A percentile compares a stretch with the other conserved stretches of the same genome.
These are phyloP conservation scores for Phylloporus sp. DNA, from an alignment of 768 basidiomycete species.

Conservation along the genomic window DNA sequence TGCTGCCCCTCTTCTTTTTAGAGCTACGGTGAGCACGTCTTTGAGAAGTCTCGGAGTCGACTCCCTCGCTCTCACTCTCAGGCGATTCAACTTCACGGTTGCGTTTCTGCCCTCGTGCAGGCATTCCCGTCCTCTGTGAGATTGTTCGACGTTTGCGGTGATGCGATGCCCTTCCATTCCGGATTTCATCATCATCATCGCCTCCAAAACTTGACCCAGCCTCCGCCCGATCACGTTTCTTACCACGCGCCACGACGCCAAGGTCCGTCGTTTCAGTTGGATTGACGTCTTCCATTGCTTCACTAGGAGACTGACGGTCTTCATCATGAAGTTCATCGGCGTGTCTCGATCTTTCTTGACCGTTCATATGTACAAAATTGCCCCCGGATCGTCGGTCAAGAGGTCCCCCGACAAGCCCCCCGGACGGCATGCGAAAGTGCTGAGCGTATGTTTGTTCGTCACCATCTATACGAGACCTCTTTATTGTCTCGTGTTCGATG, in stretches of 20 bases:
- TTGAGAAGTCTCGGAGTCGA: constrained; percentile 9
- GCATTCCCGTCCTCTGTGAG: constrained; percentile 44
- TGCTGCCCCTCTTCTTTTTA: constrained; percentile 56
- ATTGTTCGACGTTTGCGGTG: constrained; percentile 56
- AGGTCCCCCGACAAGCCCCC: constrained; percentile 48
- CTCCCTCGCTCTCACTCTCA: constrained; percentile 29
- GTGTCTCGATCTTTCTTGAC: constrained; percentile 40
- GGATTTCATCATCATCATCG: constrained; percentile 42
- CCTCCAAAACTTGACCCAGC: constrained; percentile 68
- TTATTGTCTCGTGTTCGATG: constrained; percentile 38
- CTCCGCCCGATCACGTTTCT: constrained; percentile 72
- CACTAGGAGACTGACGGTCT: constrained; percentile 35
- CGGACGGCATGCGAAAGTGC: constrained; percentile 15
- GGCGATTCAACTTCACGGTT: constrained; percentile 51
- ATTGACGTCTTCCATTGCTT: constrained; percentile 35
- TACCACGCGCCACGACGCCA: constrained; percentile 41
- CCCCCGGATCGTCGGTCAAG: constrained; percentile 41
- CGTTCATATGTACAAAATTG: constrained; percentile 33
- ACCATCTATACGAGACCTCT: constrained; percentile 51
- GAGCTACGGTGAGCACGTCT: constrained; percentile 10
- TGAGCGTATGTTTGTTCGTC: constrained; percentile 44
- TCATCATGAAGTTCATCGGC: constrained; percentile 45
- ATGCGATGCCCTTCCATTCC: constrained; percentile 40
- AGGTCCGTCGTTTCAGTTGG: constrained; percentile 41
- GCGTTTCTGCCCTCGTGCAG: constrained; percentile 58